Base-by-base conservation (phyloP, 192 early-diverging fungal genomes). In the Oehlia diaphana region DNA sequence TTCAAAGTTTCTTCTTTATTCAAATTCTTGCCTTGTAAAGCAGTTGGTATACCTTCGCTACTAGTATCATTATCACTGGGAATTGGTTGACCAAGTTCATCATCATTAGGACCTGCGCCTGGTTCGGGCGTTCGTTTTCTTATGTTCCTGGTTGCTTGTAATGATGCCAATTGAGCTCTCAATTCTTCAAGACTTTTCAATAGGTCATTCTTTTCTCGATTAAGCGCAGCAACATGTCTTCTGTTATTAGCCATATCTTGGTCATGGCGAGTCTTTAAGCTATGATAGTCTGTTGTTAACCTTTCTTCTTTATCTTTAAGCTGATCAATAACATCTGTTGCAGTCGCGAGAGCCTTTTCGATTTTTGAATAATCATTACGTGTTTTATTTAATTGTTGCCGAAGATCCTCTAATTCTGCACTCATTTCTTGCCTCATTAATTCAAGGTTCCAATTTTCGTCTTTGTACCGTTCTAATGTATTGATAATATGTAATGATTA, bases 141-240 rank as follows among this genome's bases (percentile, higher is more conserved):
- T 14, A 70, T 19, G 21, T 47, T 72, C 28, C 62, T 35, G 19
- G 81, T 9, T 23, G 62, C 61, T 9, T 61, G 37, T 7, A 79
- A 44, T n/a, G 68, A 23, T 44, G 14, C 37, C 8, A 70, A 70
- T 70, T 70, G 68, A 70, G 19, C 7, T 12, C 33, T 89, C 68
- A 94, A 83, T 13, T 91, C 87, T 21, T 93, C 91, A 12, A 89
- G 87, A 50, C 88, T 85, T 63, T 88, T 88, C 2, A 79, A 9
- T 9, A 93, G 78, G 21, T 88, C 83, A 9, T 81, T 69, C 69
- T 91, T 92, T 35, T 95, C 92, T 72, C 90, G 87, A 76, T 92
- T 90, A 16, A 93, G 70, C 7, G 82, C 79, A 37, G 85, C 84
- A 28, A 81, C 66, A 58, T 86, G 88, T 39, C 88, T 90, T 13